These are phyloP conservation scores for Geranomyces variabilis DNA, from an alignment of 192 early-diverging fungal genomes.

Conservation along the genomic window DNA sequence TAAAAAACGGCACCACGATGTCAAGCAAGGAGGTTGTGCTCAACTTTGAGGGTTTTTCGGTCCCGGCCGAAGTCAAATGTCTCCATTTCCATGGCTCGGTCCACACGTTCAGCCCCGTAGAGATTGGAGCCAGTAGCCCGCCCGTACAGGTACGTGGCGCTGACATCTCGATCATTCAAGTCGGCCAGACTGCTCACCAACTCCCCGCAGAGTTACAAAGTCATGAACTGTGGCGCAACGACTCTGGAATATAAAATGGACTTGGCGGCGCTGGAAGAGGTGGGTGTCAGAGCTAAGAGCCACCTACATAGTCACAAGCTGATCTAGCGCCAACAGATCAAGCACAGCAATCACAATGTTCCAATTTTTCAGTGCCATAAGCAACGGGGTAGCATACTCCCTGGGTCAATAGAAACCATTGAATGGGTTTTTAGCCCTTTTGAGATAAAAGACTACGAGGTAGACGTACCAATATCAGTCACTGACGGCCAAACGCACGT, in stretches of 20 bases:
- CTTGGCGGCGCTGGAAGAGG: slow-evolving; percentile 29
- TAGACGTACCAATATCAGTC: slow-evolving; percentile 53
- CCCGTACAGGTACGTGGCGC: slow-evolving; percentile 45
- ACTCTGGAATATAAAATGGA: slow-evolving; percentile 51
- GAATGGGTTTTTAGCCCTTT: slow-evolving; percentile 59
- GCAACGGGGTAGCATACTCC: slow-evolving; percentile 39
- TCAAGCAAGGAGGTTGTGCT: slow-evolving; percentile 52
- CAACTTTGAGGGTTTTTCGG: slow-evolving; percentile 50
- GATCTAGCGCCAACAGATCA: slow-evolving; percentile 27
- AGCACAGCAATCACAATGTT: slow-evolving; percentile 44
- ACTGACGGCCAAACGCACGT: slow-evolving; percentile 50
- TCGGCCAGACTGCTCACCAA: background rate
- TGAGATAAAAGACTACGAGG: slow-evolving; percentile 53
- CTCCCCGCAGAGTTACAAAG: slow-evolving; percentile 38
- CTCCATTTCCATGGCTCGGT: slow-evolving; percentile 45
- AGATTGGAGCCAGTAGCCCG: slow-evolving; percentile 44
- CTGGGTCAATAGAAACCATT: slow-evolving; percentile 44
- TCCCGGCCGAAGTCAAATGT: slow-evolving; percentile 49
- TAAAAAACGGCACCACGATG: slow-evolving; percentile 50
- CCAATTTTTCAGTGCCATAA: slow-evolving; percentile 46
- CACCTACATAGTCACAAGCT: background rate
- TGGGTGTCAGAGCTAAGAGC: slow-evolving; percentile 6
- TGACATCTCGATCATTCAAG: background rate
- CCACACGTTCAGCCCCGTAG: slow-evolving; percentile 43
- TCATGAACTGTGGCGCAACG: slow-evolving; percentile 48